Conservation (phyloP, 1,284 basidiomycete species). For the Ustilago trichophora region DNA sequence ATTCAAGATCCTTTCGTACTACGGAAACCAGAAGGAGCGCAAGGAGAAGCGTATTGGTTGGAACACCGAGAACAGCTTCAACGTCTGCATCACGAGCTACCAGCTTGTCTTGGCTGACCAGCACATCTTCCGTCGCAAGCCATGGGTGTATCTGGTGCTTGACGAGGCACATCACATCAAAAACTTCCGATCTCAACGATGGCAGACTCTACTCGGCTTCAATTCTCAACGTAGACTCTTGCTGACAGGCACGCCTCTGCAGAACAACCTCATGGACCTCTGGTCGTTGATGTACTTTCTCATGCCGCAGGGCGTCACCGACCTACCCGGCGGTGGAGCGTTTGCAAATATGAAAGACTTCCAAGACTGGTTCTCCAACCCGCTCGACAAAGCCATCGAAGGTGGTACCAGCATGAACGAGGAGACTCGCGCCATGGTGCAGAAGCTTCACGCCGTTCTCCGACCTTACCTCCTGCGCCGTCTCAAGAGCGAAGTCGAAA, state of each 20-base stretch:
- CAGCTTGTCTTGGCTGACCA: slow-evolving; percentile 88
- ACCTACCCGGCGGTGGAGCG: slow-evolving; percentile 70
- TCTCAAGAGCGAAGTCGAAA: slow-evolving; percentile 94
- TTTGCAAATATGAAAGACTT: slow-evolving; percentile 95
- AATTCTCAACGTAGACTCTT: slow-evolving; percentile 86
- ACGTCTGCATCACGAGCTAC: slow-evolving; percentile 95
- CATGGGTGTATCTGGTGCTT: slow-evolving; percentile 95
- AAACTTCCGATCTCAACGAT: slow-evolving; percentile 93
- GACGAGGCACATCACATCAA: slow-evolving; percentile 99
- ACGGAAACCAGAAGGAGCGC: slow-evolving; percentile 87
- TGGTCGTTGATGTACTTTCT: slow-evolving; percentile 95
- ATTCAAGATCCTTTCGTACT: slow-evolving; percentile 90
- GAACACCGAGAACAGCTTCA: slow-evolving; percentile 91
- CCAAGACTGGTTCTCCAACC: slow-evolving; percentile 90
- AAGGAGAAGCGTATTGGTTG: slow-evolving; percentile 93
- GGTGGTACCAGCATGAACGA: slow-evolving; percentile 81
- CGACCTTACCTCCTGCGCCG: slow-evolving; percentile 93
- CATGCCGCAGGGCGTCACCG: slow-evolving; percentile 77
- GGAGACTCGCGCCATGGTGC: slow-evolving; percentile 84
- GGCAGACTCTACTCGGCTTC: slow-evolving; percentile 95
- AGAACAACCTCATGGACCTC: slow-evolving; percentile 94
- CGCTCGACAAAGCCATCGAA: slow-evolving; percentile 90
- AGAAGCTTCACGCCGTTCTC: slow-evolving; percentile 89
- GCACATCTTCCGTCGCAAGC: slow-evolving; percentile 91
- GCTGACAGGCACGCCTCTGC: slow-evolving; percentile 90